These are phyloP conservation scores for Xylariaceae sp. DNA, from an alignment of 2,329 filamentous ascomycete species.

Conservation along the genomic window DNA sequence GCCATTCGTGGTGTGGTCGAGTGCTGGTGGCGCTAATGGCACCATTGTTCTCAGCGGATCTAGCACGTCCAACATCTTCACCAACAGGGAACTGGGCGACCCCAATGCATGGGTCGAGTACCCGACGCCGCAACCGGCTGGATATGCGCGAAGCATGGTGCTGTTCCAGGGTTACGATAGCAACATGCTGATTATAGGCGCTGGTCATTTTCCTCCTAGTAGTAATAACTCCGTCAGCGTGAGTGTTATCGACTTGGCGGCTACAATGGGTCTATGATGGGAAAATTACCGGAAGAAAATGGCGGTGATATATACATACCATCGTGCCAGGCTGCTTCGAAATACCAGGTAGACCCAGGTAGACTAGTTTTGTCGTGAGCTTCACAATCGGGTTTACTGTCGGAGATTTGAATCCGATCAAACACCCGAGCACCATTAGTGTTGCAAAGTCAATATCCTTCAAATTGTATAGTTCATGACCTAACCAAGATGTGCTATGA, in stretches of 20 bases:
- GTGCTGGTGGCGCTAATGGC: constrained; percentile 24
- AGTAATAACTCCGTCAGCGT: constrained; percentile 32
- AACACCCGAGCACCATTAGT: background rate
- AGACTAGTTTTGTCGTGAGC: constrained; percentile 24
- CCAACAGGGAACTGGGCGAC: constrained; percentile 24
- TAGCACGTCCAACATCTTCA: constrained; percentile 23
- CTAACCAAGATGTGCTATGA: too few relatives aligned
- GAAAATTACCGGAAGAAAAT: background rate
- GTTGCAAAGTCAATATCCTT: background rate
- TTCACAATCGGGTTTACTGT: background rate
- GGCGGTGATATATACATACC: too few relatives aligned
- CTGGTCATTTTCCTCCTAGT: constrained; percentile 34
- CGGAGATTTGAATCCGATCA: background rate
- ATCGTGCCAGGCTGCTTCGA: too few relatives aligned
- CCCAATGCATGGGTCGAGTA: constrained; percentile 23
- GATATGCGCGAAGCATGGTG: constrained; percentile 22
- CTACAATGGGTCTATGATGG: constrained; percentile 7
- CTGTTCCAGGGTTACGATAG: constrained; percentile 19
- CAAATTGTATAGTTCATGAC: background rate
- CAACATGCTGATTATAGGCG: constrained; percentile 32
- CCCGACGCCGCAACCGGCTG: constrained; percentile 20
- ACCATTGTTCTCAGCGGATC: constrained; percentile 27
- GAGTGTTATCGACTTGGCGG: constrained; percentile 20
- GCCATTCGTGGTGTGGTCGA: constrained; percentile 29
- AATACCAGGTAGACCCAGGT: too few relatives aligned